Evolutionary conservation across 306 rosid species (phyloP).

Genomic region (Cucurbita argyrosperma): DNA sequence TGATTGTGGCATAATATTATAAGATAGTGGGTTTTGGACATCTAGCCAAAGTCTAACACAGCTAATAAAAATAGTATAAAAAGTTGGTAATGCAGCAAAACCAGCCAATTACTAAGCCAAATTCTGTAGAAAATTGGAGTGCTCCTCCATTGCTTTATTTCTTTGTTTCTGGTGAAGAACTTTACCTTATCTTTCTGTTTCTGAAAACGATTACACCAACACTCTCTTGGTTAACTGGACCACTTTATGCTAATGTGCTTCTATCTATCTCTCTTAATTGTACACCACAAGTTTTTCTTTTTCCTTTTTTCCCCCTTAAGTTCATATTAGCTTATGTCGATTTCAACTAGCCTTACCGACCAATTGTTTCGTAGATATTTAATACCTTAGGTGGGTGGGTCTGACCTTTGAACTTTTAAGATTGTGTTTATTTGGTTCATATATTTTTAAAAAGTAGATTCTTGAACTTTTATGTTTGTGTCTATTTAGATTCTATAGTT

Average conservation of each 20-base stretch:
- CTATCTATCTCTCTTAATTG: neutral
- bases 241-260: neutral
- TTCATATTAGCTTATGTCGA: neutral
- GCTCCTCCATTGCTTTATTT: neutral
- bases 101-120: neutral
- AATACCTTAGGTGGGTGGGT: neutral
- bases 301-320: neutral
- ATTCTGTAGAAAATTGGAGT: neutral
- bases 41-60: neutral
- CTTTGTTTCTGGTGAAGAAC: neutral
- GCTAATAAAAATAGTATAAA: neutral
- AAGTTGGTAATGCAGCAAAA: neutral
- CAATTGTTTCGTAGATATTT: neutral
- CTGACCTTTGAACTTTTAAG: neutral
- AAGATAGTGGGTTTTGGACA: neutral
- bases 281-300: neutral
- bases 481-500: too few species aligned
- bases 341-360: neutral
- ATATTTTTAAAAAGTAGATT: neutral
- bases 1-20: neutral
- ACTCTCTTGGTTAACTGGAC: neutral
- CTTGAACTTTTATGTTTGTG: neutral
- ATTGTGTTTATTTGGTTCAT: neutral
- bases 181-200: neutral
- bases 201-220: constrained; percentile 1